Evolutionary conservation across 495 filamentous ascomycete species (phyloP), one percentile per base, ranked within the genome.

Genomic region (Sabuloglossum arenarium): DNA sequence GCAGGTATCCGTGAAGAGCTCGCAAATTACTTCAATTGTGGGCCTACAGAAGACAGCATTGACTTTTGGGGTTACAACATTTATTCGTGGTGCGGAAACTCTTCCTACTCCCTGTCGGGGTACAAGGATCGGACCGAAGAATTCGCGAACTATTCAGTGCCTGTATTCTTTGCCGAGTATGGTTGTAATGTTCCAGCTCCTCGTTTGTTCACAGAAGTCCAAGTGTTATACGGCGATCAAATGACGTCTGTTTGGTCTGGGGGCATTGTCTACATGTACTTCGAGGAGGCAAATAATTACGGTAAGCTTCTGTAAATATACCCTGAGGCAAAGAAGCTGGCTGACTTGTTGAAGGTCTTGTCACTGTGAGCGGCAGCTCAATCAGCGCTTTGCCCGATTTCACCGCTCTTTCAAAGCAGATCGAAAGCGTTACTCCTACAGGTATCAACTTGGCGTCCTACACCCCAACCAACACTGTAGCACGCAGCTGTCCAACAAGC

Each of bases 11-110:
- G 91, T 58, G 69, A 66, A 37, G 65, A 84, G 61, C 77, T 98
- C 61, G 86, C 86, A 30, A 69, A 88, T 65, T 98, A 91, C 71
- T 91, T 98, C 74, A 85, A 95, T 76, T 98, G 91, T 63, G 85
- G 84, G 54, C 66, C 76, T 31, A 56, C 71, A 29, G 69, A 70
- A 0, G 72, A 77, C 12, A 70, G 79, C 42, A 89, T 95, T 59
- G 90, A 97, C 68, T 96, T 88, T 75, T 96, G 87, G 87, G 91
- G 91, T 54, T 95, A 95, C 77, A 98, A 97, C 71, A 90, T 96
- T 73, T 97, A 97, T 71, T 89, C 85, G 37, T 98, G 91, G 91
- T 98, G 91, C 65, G 91, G 91, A 51, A 64, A 86, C 52, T 89
- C 82, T 58, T 77, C 74, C 56, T 90, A 82, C 65, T 61, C 70